Percentiles rank a stretch among this genome's conserved stretches.
These are phyloP conservation scores for Berberis thunbergii DNA, from an alignment of 164 flowering plant genomes.

Conservation along the genomic window DNA sequence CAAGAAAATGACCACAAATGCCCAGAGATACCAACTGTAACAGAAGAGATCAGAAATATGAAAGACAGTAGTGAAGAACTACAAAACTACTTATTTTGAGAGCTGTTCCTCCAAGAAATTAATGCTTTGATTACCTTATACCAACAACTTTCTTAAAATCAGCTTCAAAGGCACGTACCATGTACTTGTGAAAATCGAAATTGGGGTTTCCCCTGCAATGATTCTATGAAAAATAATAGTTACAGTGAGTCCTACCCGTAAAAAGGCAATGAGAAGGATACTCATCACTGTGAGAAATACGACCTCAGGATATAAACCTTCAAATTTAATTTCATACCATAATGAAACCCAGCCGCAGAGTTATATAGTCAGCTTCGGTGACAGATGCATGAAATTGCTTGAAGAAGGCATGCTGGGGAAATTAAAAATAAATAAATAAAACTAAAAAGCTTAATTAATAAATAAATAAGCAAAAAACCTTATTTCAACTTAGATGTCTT, in stretches of 20 bases:
- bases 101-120: not conserved
- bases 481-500: too few species aligned
- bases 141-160: slow-evolving; percentile 71
- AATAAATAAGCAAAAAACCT: too few species aligned
- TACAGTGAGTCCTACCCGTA: not conserved
- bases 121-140: slow-evolving; percentile 45
- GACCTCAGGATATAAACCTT: not conserved
- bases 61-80: not conserved
- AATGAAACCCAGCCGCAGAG: slow-evolving; percentile 42
- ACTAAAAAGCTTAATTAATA: too few species aligned
- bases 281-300: not conserved
- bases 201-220: slow-evolving; percentile 42
- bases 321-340: slow-evolving; percentile 18
- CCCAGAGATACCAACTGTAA: slow-evolving; percentile 72
- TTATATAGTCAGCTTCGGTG: slow-evolving; percentile 56
- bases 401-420: slow-evolving; percentile 39
- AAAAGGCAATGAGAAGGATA: not conserved
- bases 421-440: not conserved
- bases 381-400: slow-evolving; percentile 73
- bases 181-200: slow-evolving; percentile 67
- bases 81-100: not conserved
- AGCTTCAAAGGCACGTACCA: slow-evolving; percentile 51
- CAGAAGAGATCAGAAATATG: not conserved
- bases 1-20: slow-evolving; percentile 76
- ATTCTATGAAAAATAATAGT: slow-evolving; percentile 22